Conservation (phyloP, 2,329 filamentous ascomycete genomes). For the Aspergillus glaucus region DNA sequence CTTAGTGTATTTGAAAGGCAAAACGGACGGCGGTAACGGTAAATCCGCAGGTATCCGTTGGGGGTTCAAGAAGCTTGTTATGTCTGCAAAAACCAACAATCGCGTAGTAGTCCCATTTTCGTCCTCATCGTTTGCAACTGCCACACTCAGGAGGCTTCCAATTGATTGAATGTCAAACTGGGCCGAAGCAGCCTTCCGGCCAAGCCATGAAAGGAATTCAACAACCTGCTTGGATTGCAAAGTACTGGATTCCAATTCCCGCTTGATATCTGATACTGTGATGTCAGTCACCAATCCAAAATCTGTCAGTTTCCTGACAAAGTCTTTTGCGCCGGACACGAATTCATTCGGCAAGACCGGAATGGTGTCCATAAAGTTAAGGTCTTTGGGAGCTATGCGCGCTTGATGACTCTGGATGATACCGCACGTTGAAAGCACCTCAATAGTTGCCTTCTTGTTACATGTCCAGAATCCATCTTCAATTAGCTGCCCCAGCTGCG, state of each 20-base stretch:
- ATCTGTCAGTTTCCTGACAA: slow-evolving; percentile 73
- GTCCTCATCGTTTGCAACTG: slow-evolving; percentile 51
- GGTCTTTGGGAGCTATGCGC: slow-evolving; percentile 63
- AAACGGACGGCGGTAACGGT: slow-evolving; percentile 72
- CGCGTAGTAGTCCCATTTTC: slow-evolving; percentile 55
- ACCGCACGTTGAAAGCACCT: slow-evolving; percentile 81
- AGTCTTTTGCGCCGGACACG: slow-evolving; percentile 58
- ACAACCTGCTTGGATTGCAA: slow-evolving; percentile 70
- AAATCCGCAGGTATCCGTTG: slow-evolving; percentile 73
- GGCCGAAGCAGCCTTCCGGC: slow-evolving; percentile 62
- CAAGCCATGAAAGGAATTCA: slow-evolving; percentile 80
- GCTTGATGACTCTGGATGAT: slow-evolving; percentile 79
- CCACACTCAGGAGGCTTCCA: slow-evolving; percentile 67
- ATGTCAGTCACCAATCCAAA: slow-evolving; percentile 84
- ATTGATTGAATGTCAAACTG: slow-evolving; percentile 66
- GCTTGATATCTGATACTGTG: slow-evolving; percentile 76
- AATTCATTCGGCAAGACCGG: slow-evolving; percentile 76
- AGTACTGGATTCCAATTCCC: slow-evolving; percentile 75
- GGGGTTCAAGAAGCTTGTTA: slow-evolving; percentile 69
- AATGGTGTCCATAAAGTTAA: slow-evolving; percentile 80
- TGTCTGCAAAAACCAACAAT: slow-evolving; percentile 69
- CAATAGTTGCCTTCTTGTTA: slow-evolving; percentile 73
- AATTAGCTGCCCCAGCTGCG: slow-evolving; percentile 74
- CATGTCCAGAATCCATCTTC: slow-evolving; percentile 96
- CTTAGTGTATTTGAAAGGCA: slow-evolving; percentile 78